Evolutionary conservation across 192 early-diverging fungal genomes (phyloP).

Genomic region (Gryganskiella cystojenkinii): DNA sequence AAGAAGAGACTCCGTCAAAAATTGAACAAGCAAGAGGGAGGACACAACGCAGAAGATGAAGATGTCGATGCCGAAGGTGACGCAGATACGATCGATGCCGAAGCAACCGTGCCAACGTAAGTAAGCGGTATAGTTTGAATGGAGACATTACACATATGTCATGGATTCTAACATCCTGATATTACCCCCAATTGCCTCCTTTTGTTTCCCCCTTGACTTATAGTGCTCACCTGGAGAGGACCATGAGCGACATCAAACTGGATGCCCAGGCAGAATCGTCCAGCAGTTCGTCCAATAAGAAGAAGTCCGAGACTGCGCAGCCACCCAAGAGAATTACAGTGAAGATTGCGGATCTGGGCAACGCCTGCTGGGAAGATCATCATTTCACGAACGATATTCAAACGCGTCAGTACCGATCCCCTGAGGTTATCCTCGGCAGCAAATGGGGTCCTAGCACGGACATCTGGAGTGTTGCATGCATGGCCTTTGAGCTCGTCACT

Average conservation of each 20-base stretch:
- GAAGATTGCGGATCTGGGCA: constrained; percentile 98
- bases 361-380: constrained; percentile 96
- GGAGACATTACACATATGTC: too few relatives aligned
- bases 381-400: constrained; percentile 98
- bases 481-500: constrained; percentile 95
- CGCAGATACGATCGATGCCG: background rate
- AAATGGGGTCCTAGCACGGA: constrained; percentile 91
- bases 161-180: too few relatives aligned
- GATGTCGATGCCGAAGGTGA: background rate
- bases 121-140: constrained; percentile 4
- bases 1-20: constrained; percentile 50
- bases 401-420: constrained; percentile 96
- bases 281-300: background rate
- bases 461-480: constrained; percentile 95
- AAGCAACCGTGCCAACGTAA: constrained; percentile 28
- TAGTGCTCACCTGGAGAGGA: constrained; percentile 45
- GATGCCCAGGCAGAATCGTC: constrained; percentile 31
- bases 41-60: constrained; percentile 8
- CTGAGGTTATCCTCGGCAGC: constrained; percentile 96
- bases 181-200: too few relatives aligned
- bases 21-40: constrained; percentile 37
- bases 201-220: background rate
- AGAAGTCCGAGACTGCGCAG: constrained; percentile 3
- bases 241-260: constrained; percentile 49
- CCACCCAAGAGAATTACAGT: constrained; percentile 66